phyloP scores from a whole-genome alignment of 495 filamentous ascomycete species.

The Geoglossum glabrum region DNA sequence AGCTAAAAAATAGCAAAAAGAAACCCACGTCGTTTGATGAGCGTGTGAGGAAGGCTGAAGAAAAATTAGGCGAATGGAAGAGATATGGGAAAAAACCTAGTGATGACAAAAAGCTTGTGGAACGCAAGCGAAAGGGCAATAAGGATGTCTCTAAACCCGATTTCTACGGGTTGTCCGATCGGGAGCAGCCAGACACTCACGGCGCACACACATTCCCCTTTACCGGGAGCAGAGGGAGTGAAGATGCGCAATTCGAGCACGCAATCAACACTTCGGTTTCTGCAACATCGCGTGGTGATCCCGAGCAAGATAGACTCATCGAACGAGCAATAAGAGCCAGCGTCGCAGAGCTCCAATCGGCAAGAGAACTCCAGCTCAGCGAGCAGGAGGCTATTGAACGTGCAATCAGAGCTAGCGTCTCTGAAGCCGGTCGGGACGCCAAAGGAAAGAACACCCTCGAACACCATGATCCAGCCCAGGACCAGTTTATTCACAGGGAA shows the following conservation, averaged over 20 bases:
- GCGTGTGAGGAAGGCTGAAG: neutral
- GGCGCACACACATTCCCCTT: neutral
- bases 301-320: conserved; percentile 43
- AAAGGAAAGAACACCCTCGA: neutral
- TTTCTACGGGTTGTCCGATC: neutral
- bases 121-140: neutral
- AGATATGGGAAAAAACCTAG: neutral
- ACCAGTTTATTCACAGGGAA: neutral
- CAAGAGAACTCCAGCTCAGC: conserved; percentile 11
- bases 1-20: neutral
- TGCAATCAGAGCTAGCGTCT: conserved; percentile 16
- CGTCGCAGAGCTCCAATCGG: conserved; percentile 34
- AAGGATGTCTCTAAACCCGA: neutral
- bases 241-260: conserved; percentile 27
- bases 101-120: neutral
- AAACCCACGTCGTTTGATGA: neutral
- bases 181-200: neutral
- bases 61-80: neutral
- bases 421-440: conserved; percentile 7
- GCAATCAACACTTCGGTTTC: conserved; percentile 48
- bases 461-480: neutral
- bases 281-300: conserved; percentile 45
- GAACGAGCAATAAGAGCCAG: conserved; percentile 51
- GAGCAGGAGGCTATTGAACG: conserved; percentile 16
- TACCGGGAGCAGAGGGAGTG: neutral